These are phyloP conservation scores for Abrus precatorius DNA, from an alignment of 306 rosid species.

Conservation along the genomic window DNA sequence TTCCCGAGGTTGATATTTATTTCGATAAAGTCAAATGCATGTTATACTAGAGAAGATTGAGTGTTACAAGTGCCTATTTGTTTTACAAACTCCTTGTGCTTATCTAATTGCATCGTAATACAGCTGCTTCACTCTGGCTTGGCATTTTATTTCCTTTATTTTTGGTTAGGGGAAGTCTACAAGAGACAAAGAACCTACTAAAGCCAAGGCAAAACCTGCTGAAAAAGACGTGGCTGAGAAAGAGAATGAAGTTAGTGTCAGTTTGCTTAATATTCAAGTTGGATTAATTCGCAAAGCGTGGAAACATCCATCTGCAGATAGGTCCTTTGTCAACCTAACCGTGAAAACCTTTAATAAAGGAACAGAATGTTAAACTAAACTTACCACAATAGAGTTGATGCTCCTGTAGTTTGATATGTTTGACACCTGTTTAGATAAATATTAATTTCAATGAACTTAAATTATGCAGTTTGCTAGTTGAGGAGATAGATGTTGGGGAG, in stretches of 20 bases:
- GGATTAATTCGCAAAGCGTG: slow-evolving; percentile 90
- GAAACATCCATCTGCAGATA: slow-evolving; percentile 99
- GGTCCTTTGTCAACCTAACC: slow-evolving; percentile 58
- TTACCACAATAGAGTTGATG: slow-evolving; percentile 1
- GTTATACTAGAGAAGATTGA: slow-evolving; percentile 15
- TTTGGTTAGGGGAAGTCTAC: slow-evolving; percentile 62
- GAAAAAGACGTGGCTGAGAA: slow-evolving; percentile 63
- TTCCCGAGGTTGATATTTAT: slow-evolving; percentile 9
- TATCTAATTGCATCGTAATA: slow-evolving; percentile 32
- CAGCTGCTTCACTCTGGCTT: slow-evolving; percentile 37
- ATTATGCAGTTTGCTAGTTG: slow-evolving; percentile 83
- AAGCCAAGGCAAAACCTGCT: slow-evolving; percentile 68
- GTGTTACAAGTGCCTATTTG: slow-evolving; percentile 11
- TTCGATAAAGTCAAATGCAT: not conserved
- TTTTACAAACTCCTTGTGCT: slow-evolving; percentile 30
- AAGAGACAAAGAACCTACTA: slow-evolving; percentile 61
- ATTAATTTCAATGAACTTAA: slow-evolving; percentile 31
- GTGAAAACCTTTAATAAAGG: slow-evolving; percentile 18
- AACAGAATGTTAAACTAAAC: slow-evolving; percentile 27
- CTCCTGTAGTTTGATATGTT: slow-evolving; percentile 36
- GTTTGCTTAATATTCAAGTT: slow-evolving; percentile 91
- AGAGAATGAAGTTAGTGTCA: slow-evolving; percentile 85
- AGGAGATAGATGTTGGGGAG: slow-evolving; percentile 96
- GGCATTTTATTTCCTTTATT: slow-evolving; percentile 37
- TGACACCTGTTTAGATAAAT: slow-evolving; percentile 29